phyloP scores from a whole-genome alignment of 176 grass and related monocot genomes.

The Oryza glumipatula region DNA sequence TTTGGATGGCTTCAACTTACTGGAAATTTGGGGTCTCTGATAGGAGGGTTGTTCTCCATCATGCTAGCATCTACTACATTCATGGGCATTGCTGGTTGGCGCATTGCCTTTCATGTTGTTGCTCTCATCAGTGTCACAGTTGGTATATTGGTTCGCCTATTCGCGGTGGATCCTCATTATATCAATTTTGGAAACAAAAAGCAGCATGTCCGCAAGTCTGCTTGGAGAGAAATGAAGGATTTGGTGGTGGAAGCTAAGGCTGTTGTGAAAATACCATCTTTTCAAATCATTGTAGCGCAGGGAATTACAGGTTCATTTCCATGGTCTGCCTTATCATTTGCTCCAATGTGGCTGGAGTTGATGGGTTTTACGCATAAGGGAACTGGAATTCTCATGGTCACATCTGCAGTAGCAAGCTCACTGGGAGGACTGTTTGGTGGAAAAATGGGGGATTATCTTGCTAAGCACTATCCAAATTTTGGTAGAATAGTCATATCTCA shows the following conservation, averaged over 20 bases:
- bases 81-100: slow-evolving; percentile 13
- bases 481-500: slow-evolving; percentile 59
- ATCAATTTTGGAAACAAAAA: background rate
- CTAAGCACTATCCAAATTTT: slow-evolving; percentile 11
- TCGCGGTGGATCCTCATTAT: slow-evolving; percentile 21
- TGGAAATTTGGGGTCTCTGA: slow-evolving; percentile 5
- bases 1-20: slow-evolving; percentile 31
- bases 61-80: slow-evolving; percentile 1
- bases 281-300: slow-evolving; percentile 26
- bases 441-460: slow-evolving; percentile 26
- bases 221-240: slow-evolving; percentile 22
- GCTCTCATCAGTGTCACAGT: background rate
- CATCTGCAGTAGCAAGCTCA: slow-evolving; percentile 17
- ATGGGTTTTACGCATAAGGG: slow-evolving; percentile 5
- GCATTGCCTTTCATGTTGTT: slow-evolving; percentile 5
- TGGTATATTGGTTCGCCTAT: slow-evolving; percentile 7
- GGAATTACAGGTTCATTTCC: slow-evolving; percentile 28
- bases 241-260: slow-evolving; percentile 20
- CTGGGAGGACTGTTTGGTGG: background rate
- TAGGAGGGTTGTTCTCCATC: slow-evolving; percentile 20
- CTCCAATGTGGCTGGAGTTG: slow-evolving; percentile 23
- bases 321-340: slow-evolving; percentile 33
- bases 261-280: slow-evolving; percentile 7
- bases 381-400: slow-evolving; percentile 25
- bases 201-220: background rate